Conservation (phyloP, 2,329 filamentous ascomycete genomes). For the Alternaria ethzedia region DNA sequence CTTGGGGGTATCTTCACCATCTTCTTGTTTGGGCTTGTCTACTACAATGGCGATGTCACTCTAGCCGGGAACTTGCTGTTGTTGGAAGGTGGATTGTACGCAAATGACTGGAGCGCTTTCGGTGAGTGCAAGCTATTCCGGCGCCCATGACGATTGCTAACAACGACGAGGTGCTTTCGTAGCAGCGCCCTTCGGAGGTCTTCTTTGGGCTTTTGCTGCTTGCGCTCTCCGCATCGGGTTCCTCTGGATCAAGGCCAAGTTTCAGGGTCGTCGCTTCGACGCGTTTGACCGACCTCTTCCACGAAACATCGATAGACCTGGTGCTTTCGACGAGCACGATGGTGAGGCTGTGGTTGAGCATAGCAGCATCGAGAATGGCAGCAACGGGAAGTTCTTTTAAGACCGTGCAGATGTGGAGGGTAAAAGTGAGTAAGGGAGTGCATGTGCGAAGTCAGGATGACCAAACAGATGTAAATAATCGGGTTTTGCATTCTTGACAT, state of each 20-base stretch:
- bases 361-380: constrained; percentile 25
- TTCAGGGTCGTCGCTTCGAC: constrained; percentile 67
- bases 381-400: constrained; percentile 44
- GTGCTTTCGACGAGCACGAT: constrained; percentile 33
- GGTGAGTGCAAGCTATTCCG: constrained; percentile 51
- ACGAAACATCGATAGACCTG: constrained; percentile 5
- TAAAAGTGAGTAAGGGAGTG: not conserved
- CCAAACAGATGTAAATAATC: not conserved
- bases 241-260: constrained; percentile 64
- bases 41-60: constrained; percentile 72
- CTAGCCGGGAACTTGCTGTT: constrained; percentile 72
- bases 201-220: constrained; percentile 73
- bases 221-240: constrained; percentile 65
- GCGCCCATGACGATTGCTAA: constrained; percentile 9
- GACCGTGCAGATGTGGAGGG: not conserved
- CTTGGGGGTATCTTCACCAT: constrained; percentile 79
- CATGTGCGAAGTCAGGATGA: not conserved
- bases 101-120: constrained; percentile 80
- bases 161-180: constrained; percentile 67
- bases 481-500: not conserved
- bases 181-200: constrained; percentile 75
- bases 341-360: constrained; percentile 33
- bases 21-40: constrained; percentile 80
- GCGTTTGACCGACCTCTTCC: constrained; percentile 63
- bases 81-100: constrained; percentile 75